These are phyloP conservation scores for Cryptococcus sp. DNA, from an alignment of 1,284 basidiomycete species.

Conservation along the genomic window DNA sequence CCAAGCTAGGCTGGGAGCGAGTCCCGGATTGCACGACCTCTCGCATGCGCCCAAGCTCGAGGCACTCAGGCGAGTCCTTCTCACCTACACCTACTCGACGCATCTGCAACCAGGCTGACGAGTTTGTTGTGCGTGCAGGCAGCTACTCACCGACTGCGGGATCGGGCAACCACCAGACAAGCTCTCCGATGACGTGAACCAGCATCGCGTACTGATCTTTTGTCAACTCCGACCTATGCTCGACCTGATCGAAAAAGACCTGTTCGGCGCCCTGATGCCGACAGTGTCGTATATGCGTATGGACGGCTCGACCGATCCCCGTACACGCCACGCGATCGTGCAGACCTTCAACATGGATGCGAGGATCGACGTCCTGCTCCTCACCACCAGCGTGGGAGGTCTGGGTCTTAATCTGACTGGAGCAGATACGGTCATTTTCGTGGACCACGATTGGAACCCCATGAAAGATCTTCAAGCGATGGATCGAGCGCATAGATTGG, in stretches of 20 bases:
- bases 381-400: constrained; percentile 97
- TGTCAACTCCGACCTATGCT: constrained; percentile 99
- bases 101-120: constrained; percentile 1
- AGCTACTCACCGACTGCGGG: constrained; percentile 91
- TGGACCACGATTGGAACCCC: constrained; percentile 99
- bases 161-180: constrained; percentile 66
- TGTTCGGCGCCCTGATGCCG: constrained; percentile 92
- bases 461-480: constrained; percentile 99
- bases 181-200: constrained; percentile 65
- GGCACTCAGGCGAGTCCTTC: constrained; percentile 72
- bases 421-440: constrained; percentile 98
- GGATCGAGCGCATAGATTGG: constrained; percentile 97
- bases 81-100: constrained; percentile 1
- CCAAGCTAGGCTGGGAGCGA: constrained; percentile 60
- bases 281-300: constrained; percentile 97
- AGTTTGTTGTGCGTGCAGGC: constrained; percentile 58
- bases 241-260: constrained; percentile 91
- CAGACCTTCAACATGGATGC: constrained; percentile 98
- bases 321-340: constrained; percentile 90
- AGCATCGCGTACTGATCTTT: constrained; percentile 97
- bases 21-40: constrained; percentile 67
- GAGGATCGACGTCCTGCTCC: constrained; percentile 91
- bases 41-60: constrained; percentile 91
- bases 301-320: constrained; percentile 85
- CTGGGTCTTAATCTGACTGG: constrained; percentile 95